phyloP scores from a whole-genome alignment of 306 rosid species.

The Cyclanthera cordifolia region DNA sequence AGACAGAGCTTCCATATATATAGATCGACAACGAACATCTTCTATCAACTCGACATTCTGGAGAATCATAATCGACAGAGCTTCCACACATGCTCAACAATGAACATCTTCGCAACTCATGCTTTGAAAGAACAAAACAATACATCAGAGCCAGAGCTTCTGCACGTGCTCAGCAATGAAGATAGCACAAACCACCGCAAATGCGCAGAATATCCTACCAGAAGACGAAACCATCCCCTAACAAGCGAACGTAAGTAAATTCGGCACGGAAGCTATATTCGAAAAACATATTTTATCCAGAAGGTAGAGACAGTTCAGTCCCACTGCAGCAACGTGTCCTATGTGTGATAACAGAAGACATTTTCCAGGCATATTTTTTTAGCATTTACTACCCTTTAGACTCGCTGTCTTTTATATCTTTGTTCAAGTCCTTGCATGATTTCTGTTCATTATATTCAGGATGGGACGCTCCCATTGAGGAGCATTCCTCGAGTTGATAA shows the following conservation, averaged over 20 bases:
- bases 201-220: neutral
- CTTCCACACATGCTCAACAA: neutral
- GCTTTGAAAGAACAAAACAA: neutral
- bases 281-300: neutral
- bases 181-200: neutral
- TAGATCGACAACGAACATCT: too few relatives aligned
- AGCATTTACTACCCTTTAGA: conserved; percentile 31
- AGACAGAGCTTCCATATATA: too few relatives aligned
- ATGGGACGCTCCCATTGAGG: conserved; percentile 32
- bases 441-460: conserved; percentile 40
- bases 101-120: neutral
- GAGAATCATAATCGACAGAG: too few relatives aligned
- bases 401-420: conserved; percentile 38
- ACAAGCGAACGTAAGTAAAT: neutral
- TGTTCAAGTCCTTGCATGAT: conserved; percentile 38
- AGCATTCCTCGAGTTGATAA: conserved; percentile 55
- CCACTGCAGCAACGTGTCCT: conserved; percentile 5
- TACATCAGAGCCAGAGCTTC: neutral
- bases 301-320: neutral
- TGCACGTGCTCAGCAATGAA: neutral
- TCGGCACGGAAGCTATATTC: neutral
- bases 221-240: neutral
- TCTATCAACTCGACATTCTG: too few relatives aligned
- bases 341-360: neutral
- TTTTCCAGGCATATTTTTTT: neutral